These are phyloP conservation scores for Xylaria sp. DNA, from an alignment of 2,329 filamentous ascomycete genomes.

Conservation along the genomic window DNA sequence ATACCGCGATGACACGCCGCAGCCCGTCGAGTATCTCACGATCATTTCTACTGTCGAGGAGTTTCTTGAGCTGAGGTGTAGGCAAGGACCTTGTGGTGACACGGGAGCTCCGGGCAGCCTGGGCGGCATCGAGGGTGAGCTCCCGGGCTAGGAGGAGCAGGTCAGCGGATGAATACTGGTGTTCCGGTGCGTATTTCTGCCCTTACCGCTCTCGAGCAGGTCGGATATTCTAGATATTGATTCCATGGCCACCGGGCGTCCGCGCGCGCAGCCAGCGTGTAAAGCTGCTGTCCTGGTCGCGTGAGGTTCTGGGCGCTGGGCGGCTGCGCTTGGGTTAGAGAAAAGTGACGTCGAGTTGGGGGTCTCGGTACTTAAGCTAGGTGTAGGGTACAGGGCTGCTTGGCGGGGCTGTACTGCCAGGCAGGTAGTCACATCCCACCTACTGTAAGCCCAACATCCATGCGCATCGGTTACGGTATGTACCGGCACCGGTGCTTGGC, in stretches of 20 bases:
- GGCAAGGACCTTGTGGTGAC: constrained; percentile 74
- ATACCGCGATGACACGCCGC: constrained; percentile 86
- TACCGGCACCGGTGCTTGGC: constrained; percentile 14
- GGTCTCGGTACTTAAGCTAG: background rate
- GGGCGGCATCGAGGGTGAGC: constrained; percentile 95
- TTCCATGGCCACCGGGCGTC: constrained; percentile 73
- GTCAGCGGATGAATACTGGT: constrained; percentile 29
- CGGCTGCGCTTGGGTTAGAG: background rate
- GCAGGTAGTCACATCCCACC: constrained; percentile 14
- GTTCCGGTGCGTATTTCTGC: constrained; percentile 10
- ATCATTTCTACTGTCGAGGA: constrained; percentile 93
- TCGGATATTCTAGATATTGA: constrained; percentile 93
- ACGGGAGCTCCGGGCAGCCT: constrained; percentile 78
- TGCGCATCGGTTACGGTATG: background rate
- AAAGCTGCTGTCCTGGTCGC: constrained; percentile 43
- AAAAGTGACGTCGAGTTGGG: constrained; percentile 30
- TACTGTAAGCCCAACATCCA: constrained; percentile 5
- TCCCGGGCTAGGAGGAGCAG: constrained; percentile 77
- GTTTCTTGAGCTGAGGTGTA: constrained; percentile 88
- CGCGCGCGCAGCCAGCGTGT: constrained; percentile 42
- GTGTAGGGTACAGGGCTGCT: constrained; percentile 2
- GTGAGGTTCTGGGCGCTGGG: constrained; percentile 8
- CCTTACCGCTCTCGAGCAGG: constrained; percentile 90
- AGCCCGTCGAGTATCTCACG: constrained; percentile 92
- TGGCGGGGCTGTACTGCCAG: constrained; percentile 22